phyloP scores from a whole-genome alignment of 164 flowering plant species.

The Liriodendron chinense region DNA sequence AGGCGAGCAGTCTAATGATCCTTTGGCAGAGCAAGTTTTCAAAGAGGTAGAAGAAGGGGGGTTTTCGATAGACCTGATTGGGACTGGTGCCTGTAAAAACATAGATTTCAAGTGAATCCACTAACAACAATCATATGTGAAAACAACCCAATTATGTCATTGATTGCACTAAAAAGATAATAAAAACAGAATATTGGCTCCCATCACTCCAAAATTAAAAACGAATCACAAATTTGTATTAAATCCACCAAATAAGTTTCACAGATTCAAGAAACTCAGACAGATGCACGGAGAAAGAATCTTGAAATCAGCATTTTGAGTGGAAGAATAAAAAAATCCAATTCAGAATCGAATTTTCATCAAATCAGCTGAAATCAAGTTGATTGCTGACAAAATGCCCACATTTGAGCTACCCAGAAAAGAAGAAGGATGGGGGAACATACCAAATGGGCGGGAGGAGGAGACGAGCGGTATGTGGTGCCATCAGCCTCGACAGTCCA shows the following conservation, averaged over 20 bases:
- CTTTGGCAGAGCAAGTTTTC: constrained; percentile 42
- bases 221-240: too few species aligned
- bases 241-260: too few species aligned
- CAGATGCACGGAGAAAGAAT: not conserved
- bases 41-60: constrained; percentile 49
- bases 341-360: not conserved
- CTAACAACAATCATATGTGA: not conserved
- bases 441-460: constrained; percentile 31
- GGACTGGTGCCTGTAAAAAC: constrained; percentile 46
- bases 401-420: too few species aligned
- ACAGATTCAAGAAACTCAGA: too few species aligned
- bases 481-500: constrained; percentile 77
- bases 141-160: not conserved
- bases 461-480: constrained; percentile 55
- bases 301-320: not conserved
- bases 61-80: constrained; percentile 57
- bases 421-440: not conserved
- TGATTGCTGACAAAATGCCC: too few species aligned
- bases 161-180: not conserved
- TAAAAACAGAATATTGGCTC: not conserved
- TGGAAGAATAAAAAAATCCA: not conserved
- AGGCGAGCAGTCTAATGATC: constrained; percentile 54
- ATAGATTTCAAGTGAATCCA: not conserved
- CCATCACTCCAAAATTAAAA: not conserved
- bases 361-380: not conserved